Base-by-base conservation (phyloP, 1,284 basidiomycete genomes). In the Cryptococcus jaspeensis region DNA sequence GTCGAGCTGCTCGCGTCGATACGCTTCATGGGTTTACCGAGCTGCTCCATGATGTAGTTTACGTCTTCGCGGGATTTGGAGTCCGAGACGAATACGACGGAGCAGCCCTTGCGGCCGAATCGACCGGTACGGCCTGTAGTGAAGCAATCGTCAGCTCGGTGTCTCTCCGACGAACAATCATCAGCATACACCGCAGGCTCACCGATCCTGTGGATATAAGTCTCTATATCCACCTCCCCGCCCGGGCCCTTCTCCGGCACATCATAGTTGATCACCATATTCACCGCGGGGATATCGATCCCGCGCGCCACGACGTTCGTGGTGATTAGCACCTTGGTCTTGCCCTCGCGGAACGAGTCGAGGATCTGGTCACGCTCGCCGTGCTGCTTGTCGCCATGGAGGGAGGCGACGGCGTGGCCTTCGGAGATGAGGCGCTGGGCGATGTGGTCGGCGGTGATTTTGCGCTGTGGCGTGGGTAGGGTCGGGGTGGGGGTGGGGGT, bases 251-350 rank as follows among this genome's bases (percentile, higher is more conserved):
- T 84, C 64, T 91, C 81, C 0, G 96, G 96, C 51, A 99, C 84
- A 76, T 99, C 96, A 75, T 99, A 99, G 80, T 99, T 98, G 72
- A 95, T 90, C 20, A 96, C 92, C 90, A 97, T 93, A 81, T 98
- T 99, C 64, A 99, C 96, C 81, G 98, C 95, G 63, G 92, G 83
- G 69, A 99, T 97, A 73, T 99, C 96, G 80, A 99, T 99, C 46
- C 96, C 96, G 38, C 96, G 87, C 9, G 96, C 93, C 64, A 99
- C 89, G 67, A 99, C 96, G 78, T 99, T 99, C 53, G 96, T 99
- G 52, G 96, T 97, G 75, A 99, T 99, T 63, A 99, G 81, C 41
- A 97, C 95, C 79, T 99, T 99, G 76, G 92, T 92, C 73, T 88
- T 88, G 58, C 96, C 96, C 67, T 96, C 88, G 50, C 96, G 84